Evolutionary conservation across 208 protist species (phyloP).

Genomic region (Zelonia costaricensis): DNA sequence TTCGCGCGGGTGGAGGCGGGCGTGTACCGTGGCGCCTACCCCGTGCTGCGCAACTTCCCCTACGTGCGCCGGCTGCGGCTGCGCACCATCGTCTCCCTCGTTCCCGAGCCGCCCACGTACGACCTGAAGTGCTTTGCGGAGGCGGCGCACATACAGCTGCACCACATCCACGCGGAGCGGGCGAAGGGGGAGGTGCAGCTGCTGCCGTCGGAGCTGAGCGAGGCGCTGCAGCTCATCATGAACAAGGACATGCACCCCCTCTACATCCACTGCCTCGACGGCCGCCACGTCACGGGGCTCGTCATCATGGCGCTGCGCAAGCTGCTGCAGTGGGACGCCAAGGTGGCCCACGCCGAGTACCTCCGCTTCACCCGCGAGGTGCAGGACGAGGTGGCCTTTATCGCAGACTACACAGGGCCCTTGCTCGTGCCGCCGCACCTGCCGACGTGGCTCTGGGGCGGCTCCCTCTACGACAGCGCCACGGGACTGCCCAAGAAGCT

Average conservation of each 20-base stretch:
- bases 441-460: slow-evolving; percentile 67
- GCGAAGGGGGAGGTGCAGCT: slow-evolving; percentile 85
- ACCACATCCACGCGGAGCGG: slow-evolving; percentile 78
- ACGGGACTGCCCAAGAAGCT: slow-evolving; percentile 17
- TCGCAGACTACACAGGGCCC: slow-evolving; percentile 76
- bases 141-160: slow-evolving; percentile 50
- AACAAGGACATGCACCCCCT: slow-evolving; percentile 63
- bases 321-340: slow-evolving; percentile 70
- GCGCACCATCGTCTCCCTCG: slow-evolving; percentile 78
- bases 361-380: slow-evolving; percentile 56
- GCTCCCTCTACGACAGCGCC: slow-evolving; percentile 19
- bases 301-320: slow-evolving; percentile 82
- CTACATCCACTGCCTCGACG: slow-evolving; percentile 90
- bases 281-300: slow-evolving; percentile 68
- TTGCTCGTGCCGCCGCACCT: slow-evolving; percentile 52
- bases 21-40: slow-evolving; percentile 86
- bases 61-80: slow-evolving; percentile 56
- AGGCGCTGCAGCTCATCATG: slow-evolving; percentile 63
- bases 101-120: slow-evolving; percentile 81
- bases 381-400: slow-evolving; percentile 73
- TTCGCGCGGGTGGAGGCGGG: slow-evolving; percentile 77
- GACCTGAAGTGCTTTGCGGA: slow-evolving; percentile 68
- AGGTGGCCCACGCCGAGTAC: slow-evolving; percentile 61
- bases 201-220: slow-evolving; percentile 66
- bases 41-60: slow-evolving; percentile 78